Percentiles rank a stretch among this genome's conserved stretches.
Conservation (phyloP, 768 basidiomycete species). For the Dioszegia hungarica region DNA sequence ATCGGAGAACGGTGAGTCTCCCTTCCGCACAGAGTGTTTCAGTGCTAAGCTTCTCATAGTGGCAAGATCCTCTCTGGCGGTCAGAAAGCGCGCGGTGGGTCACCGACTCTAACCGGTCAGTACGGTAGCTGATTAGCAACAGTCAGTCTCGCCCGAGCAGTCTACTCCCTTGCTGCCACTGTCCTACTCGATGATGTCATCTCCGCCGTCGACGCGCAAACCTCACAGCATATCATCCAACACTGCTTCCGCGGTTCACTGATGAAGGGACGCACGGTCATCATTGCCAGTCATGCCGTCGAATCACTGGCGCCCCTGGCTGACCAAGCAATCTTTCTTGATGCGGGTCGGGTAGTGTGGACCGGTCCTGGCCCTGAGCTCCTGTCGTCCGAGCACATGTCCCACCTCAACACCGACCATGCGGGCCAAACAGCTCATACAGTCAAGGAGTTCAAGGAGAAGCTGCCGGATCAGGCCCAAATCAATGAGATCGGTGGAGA, state of each 20-base stretch:
- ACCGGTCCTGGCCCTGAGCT: slow-evolving; percentile 19
- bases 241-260: slow-evolving; percentile 55
- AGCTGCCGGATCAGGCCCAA: background rate
- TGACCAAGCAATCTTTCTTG: slow-evolving; percentile 38
- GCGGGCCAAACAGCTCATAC: background rate
- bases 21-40: background rate
- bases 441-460: background rate
- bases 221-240: slow-evolving; percentile 54
- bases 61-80: slow-evolving; percentile 53
- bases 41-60: slow-evolving; percentile 22
- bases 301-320: slow-evolving; percentile 42
- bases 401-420: slow-evolving; percentile 12
- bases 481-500: background rate
- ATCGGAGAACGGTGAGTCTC: slow-evolving; percentile 62
- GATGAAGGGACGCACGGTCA: slow-evolving; percentile 54
- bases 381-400: slow-evolving; percentile 29
- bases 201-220: slow-evolving; percentile 61
- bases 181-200: slow-evolving; percentile 67
- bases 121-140: background rate
- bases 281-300: slow-evolving; percentile 53
- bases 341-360: slow-evolving; percentile 25
- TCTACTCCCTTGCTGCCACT: slow-evolving; percentile 60
- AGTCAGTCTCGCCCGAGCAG: slow-evolving; percentile 59
- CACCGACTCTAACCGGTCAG: background rate
- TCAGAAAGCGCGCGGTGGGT: slow-evolving; percentile 56